These are phyloP conservation scores for Zanthoxylum bungeanum DNA, from an alignment of 345 rosid genomes.

Conservation along the genomic window DNA sequence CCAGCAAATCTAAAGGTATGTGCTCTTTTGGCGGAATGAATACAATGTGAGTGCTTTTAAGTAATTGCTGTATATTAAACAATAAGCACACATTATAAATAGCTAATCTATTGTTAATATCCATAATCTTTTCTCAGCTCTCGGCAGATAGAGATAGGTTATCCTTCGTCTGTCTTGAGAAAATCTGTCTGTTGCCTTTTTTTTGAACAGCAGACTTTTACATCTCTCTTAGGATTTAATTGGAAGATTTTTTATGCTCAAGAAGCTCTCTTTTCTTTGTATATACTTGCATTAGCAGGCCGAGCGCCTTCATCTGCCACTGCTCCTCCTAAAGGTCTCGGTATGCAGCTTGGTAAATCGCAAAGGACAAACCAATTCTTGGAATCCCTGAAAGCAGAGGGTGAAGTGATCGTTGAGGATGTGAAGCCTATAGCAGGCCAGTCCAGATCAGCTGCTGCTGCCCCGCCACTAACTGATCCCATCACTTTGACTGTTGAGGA, in stretches of 20 bases:
- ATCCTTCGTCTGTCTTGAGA: neutral
- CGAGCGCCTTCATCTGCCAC: constrained; percentile 80
- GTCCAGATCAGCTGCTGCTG: constrained; percentile 56
- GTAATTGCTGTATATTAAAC: too few relatives aligned
- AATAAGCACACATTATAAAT: too few relatives aligned
- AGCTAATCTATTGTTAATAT: neutral
- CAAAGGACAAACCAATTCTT: constrained; percentile 82
- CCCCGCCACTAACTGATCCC: constrained; percentile 78
- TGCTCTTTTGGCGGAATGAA: constrained; percentile 9
- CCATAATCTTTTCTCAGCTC: neutral
- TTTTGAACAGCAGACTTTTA: neutral
- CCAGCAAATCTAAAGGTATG: constrained; percentile 85
- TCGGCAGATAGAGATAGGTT: neutral
- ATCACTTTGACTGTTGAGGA: constrained; percentile 88
- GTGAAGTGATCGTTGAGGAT: constrained; percentile 93
- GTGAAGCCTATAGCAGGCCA: constrained; percentile 65
- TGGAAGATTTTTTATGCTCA: neutral
- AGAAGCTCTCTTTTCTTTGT: neutral
- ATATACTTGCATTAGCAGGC: constrained; percentile 38
- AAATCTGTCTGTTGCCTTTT: neutral
- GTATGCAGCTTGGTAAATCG: constrained; percentile 97
- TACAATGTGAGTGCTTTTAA: neutral
- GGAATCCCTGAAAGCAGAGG: constrained; percentile 98
- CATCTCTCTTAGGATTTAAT: neutral
- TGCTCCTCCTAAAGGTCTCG: constrained; percentile 96